phyloP scores from a whole-genome alignment of 257 asterid species.

The Orobanche coerulescens region DNA sequence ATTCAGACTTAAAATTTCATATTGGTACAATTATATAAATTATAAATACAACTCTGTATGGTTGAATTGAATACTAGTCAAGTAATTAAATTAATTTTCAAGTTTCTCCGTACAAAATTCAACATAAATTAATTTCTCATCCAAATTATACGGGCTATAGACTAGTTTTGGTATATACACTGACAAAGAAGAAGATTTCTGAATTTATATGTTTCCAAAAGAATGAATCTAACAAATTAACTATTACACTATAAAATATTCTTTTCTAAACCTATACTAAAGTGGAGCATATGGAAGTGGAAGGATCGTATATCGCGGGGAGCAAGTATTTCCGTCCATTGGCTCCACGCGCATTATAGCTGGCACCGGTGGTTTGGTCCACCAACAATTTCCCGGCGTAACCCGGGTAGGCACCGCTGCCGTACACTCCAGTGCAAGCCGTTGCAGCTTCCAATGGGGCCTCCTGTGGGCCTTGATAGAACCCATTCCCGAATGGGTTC shows the following conservation, averaged over 20 bases:
- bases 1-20: too few relatives aligned
- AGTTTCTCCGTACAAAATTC: too few relatives aligned
- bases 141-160: too few relatives aligned
- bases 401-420: constrained; percentile 54
- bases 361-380: constrained; percentile 43
- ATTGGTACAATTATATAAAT: too few relatives aligned
- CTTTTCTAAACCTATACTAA: constrained; percentile 19
- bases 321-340: constrained; percentile 42
- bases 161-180: too few relatives aligned
- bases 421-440: constrained; percentile 50
- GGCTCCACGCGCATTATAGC: constrained; percentile 48
- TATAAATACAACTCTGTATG: too few relatives aligned
- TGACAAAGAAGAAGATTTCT: too few relatives aligned
- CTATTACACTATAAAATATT: background rate
- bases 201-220: too few relatives aligned
- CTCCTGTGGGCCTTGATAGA: constrained; percentile 38
- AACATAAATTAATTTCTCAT: too few relatives aligned
- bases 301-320: constrained; percentile 45
- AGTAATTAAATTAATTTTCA: too few relatives aligned
- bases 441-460: constrained; percentile 55
- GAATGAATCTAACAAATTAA: background rate
- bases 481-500: constrained; percentile 52
- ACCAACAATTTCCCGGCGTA: constrained; percentile 47
- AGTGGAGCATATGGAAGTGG: constrained; percentile 38
- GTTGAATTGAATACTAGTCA: too few relatives aligned